Percentiles rank a stretch among this genome's conserved stretches.
These are phyloP conservation scores for Fusarium tuaranense DNA, from an alignment of 2,329 filamentous ascomycete species.

Conservation along the genomic window DNA sequence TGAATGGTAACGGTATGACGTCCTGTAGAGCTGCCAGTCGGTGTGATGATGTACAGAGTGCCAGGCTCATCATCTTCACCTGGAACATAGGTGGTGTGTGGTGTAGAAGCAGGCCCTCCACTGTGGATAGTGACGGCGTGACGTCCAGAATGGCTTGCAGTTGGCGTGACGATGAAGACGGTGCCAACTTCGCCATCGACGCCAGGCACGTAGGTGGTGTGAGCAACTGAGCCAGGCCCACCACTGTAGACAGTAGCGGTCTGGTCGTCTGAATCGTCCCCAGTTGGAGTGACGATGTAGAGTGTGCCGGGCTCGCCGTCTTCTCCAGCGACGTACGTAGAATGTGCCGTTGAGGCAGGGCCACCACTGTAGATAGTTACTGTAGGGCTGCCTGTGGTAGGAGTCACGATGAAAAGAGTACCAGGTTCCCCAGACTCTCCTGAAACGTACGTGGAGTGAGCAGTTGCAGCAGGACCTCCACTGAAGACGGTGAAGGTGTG, in stretches of 20 bases:
- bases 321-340: background rate
- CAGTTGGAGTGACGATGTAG: background rate
- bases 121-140: background rate
- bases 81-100: background rate
- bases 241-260: background rate
- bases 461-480: background rate
- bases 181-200: background rate
- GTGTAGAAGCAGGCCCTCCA: background rate
- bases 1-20: slow-evolving; percentile 3
- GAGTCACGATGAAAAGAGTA: background rate
- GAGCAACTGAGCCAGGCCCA: background rate
- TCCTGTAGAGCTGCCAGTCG: background rate
- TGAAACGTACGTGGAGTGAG: background rate
- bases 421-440: background rate
- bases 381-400: background rate
- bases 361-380: background rate
- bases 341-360: background rate
- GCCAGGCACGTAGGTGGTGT: background rate
- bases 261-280: background rate
- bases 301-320: background rate
- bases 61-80: background rate
- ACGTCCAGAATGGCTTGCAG: background rate
- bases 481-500: background rate
- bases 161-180: background rate
- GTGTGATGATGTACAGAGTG: slow-evolving; percentile 9